Conservation (phyloP, 139 green algal species). For the Tetradesmus lagerheimii region DNA sequence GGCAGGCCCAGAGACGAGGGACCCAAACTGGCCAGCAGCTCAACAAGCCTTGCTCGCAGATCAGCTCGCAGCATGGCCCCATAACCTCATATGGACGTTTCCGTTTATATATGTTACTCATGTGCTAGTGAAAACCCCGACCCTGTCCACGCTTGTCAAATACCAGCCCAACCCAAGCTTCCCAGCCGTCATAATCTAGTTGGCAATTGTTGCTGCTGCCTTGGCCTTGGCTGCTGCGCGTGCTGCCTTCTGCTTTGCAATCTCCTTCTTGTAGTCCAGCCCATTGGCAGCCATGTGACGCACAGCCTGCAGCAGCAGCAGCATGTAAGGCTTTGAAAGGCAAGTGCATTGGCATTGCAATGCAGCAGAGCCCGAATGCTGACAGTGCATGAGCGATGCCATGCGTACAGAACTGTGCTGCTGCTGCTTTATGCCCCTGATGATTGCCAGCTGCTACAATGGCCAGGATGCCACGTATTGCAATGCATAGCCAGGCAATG, state of each 20-base stretch:
- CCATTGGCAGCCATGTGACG: constrained; percentile 46
- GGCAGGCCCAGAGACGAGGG: no score
- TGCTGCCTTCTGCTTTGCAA: constrained; percentile 56
- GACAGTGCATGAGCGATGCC: no score
- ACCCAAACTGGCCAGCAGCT: no score
- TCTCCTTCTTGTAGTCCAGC: constrained; percentile 64
- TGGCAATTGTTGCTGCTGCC: constrained; percentile 36
- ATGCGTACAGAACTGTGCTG: no score
- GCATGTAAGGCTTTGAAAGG: neutral
- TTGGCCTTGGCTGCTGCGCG: constrained; percentile 30
- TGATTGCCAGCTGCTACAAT: no score
- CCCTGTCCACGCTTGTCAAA: neutral
- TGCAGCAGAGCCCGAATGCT: no score
- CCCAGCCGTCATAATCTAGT: neutral
- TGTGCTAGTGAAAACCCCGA: neutral
- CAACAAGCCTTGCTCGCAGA: no score
- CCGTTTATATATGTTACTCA: neutral
- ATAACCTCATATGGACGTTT: neutral
- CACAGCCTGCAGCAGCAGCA: constrained; percentile 12
- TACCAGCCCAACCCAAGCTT: neutral
- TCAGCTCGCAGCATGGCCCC: no score
- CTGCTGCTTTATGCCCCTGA: no score
- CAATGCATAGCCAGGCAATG: no score
- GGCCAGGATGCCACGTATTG: no score
- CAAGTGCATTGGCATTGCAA: neutral